These are phyloP conservation scores for Wickerhamiella azyma DNA, from an alignment of 805 yeast genomes.

Conservation along the genomic window DNA sequence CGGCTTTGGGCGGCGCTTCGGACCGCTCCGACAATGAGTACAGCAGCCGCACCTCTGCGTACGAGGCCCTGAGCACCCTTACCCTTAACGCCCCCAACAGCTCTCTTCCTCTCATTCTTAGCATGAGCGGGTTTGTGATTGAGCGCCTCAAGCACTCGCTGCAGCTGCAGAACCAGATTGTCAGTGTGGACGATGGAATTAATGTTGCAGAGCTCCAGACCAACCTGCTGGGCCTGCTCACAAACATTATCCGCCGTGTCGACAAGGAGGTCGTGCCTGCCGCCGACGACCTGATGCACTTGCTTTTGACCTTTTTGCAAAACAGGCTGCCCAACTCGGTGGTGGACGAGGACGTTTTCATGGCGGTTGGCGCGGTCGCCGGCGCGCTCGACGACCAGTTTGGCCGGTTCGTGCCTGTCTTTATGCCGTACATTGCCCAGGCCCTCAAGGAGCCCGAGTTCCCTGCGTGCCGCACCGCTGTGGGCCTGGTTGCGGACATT, in stretches of 20 bases:
- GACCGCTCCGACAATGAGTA: constrained; percentile 68
- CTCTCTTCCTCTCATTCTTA: constrained; percentile 53
- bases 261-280: constrained; percentile 50
- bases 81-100: constrained; percentile 63
- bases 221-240: constrained; percentile 57
- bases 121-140: constrained; percentile 62
- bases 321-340: constrained; percentile 51
- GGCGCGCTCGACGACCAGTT: constrained; percentile 62
- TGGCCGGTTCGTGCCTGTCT: constrained; percentile 61
- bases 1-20: constrained; percentile 55
- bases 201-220: constrained; percentile 81
- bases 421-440: constrained; percentile 66
- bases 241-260: constrained; percentile 73
- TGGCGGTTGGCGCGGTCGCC: constrained; percentile 83
- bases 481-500: constrained; percentile 89
- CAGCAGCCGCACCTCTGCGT: constrained; percentile 88
- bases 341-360: constrained; percentile 88
- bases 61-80: constrained; percentile 76
- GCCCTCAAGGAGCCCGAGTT: constrained; percentile 76
- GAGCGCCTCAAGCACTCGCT: constrained; percentile 60
- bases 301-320: constrained; percentile 62
- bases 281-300: constrained; percentile 72
- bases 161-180: constrained; percentile 41
- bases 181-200: constrained; percentile 55
- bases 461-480: constrained; percentile 76